These are phyloP conservation scores for Anastatica hierochuntica DNA, from an alignment of 345 rosid species.

Conservation along the genomic window DNA sequence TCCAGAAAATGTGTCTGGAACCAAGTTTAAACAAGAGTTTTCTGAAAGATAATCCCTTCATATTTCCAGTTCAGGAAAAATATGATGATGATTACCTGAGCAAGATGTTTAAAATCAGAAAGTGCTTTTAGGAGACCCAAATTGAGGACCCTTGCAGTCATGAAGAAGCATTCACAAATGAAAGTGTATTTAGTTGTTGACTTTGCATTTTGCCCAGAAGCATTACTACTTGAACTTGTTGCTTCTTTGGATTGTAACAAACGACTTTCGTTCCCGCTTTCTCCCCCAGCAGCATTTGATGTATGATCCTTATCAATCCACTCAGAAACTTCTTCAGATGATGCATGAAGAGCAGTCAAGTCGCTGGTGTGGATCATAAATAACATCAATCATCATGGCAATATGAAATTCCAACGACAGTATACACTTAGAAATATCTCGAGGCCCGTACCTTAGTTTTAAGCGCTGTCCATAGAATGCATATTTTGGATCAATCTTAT, in stretches of 20 bases:
- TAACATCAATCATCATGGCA: conserved; percentile 5
- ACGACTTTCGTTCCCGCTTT: conserved; percentile 39
- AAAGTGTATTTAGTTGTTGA: conserved; percentile 47
- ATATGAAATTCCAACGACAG: neutral
- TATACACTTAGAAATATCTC: neutral
- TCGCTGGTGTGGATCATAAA: conserved; percentile 34
- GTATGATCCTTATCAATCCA: conserved; percentile 55
- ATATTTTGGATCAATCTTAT: conserved; percentile 82
- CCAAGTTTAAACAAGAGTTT: too few relatives aligned
- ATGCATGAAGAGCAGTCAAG: conserved; percentile 85
- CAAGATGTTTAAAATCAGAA: conserved; percentile 93
- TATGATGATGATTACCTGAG: conserved; percentile 59
- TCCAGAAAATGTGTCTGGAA: too few relatives aligned
- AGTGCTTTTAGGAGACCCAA: conserved; percentile 91
- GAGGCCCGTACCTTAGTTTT: conserved; percentile 55
- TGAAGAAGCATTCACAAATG: conserved; percentile 95
- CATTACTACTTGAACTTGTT: conserved; percentile 49
- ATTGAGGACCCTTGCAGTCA: conserved; percentile 95
- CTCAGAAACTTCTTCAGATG: conserved; percentile 81
- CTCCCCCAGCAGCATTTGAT: conserved; percentile 17
- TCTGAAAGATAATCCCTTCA: neutral
- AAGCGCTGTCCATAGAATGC: conserved; percentile 60
- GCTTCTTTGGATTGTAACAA: conserved; percentile 70
- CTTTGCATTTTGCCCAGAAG: conserved; percentile 28
- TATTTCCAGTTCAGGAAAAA: neutral